A percentile compares a stretch with the other conserved stretches of the same genome.
Conservation (phyloP, 2,329 filamentous ascomycete genomes). For the Microsporum ferrugineum region DNA sequence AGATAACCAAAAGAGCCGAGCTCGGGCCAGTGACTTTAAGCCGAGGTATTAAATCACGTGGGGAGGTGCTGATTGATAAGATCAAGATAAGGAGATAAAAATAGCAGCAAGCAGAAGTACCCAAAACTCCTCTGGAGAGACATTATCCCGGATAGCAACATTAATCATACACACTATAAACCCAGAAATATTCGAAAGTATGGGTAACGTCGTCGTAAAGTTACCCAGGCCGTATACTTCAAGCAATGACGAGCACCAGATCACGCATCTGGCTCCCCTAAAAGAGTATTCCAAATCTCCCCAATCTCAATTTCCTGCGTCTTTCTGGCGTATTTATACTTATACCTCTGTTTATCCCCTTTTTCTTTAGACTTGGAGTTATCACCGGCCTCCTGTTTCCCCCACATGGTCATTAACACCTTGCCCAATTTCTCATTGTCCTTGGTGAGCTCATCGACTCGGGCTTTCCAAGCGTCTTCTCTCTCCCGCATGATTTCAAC, state of each 20-base stretch:
- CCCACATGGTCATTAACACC: slow-evolving; percentile 31
- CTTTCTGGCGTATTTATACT: slow-evolving; percentile 27
- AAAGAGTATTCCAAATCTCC: background rate
- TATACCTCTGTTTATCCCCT: slow-evolving; percentile 23
- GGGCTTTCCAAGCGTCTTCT: slow-evolving; percentile 34
- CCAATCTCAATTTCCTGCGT: background rate
- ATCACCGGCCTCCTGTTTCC: slow-evolving; percentile 30
- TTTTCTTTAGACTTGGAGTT: background rate
- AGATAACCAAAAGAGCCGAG: background rate
- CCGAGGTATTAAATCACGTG: background rate
- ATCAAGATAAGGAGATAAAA: background rate
- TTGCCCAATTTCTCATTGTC: slow-evolving; percentile 33
- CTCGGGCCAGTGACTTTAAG: background rate
- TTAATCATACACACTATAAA: slow-evolving; percentile 1
- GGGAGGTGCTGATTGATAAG: background rate
- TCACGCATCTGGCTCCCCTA: background rate
- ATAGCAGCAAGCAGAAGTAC: background rate
- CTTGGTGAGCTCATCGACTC: slow-evolving; percentile 30
- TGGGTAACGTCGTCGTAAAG: background rate
- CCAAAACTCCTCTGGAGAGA: background rate
- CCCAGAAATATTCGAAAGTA: background rate
- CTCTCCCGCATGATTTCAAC: slow-evolving; percentile 31
- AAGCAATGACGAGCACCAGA: background rate
- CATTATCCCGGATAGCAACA: background rate
- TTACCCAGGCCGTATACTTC: background rate